Conservation (phyloP, 495 filamentous ascomycete genomes). For the Thermothielavioides terrestris region DNA sequence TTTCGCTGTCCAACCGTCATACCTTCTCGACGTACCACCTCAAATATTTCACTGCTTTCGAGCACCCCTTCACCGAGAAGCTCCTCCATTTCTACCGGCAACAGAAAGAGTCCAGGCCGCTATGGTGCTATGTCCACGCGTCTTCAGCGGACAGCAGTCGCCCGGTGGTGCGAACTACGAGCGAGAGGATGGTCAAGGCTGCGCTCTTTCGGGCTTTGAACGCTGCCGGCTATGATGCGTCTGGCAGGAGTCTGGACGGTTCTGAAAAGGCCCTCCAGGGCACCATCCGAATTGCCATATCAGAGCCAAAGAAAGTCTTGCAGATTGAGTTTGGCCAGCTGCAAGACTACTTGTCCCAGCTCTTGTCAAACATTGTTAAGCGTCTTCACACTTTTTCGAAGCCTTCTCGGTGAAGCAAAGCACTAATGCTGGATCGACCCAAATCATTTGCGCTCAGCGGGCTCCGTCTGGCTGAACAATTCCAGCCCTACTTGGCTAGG, state of each 20-base stretch:
- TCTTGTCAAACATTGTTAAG: background rate
- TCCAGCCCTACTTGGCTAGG: too few relatives aligned
- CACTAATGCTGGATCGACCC: background rate
- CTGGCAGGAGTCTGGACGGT: conserved; percentile 34
- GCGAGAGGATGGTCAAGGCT: conserved; percentile 36
- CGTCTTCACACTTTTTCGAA: background rate
- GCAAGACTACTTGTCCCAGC: background rate
- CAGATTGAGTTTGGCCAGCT: background rate
- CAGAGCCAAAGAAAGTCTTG: conserved; percentile 13
- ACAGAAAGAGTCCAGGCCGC: conserved; percentile 21
- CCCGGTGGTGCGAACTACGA: conserved; percentile 44
- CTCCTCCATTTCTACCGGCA: conserved; percentile 21
- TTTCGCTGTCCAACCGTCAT: conserved; percentile 12
- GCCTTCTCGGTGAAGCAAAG: background rate
- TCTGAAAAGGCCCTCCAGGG: conserved; percentile 15
- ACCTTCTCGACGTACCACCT: conserved; percentile 15
- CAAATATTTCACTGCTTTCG: conserved; percentile 23
- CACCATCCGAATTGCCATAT: conserved; percentile 17
- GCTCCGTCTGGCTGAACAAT: too few relatives aligned
- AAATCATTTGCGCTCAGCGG: too few relatives aligned
- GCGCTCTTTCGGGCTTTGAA: conserved; percentile 44
- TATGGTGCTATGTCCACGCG: conserved; percentile 44
- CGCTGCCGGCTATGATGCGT: conserved; percentile 45
- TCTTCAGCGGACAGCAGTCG: conserved; percentile 22
- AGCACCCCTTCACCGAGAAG: conserved; percentile 28